Base-by-base conservation (phyloP, 2,329 filamentous ascomycete genomes). In the Dactylellina cionopaga region DNA sequence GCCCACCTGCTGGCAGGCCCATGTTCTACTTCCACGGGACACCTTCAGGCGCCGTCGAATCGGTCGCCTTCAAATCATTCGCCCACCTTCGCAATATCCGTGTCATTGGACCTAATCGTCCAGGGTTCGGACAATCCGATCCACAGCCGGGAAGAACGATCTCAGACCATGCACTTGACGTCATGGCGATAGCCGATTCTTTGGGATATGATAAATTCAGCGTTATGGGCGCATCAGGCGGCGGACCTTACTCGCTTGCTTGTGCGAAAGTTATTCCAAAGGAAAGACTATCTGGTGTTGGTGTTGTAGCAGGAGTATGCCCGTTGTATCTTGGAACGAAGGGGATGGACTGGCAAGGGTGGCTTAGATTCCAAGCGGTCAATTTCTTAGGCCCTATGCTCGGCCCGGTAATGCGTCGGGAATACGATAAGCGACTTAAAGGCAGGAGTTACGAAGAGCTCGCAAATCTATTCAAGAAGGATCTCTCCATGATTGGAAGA, bases 11-110 rank as follows among this genome's bases (percentile, higher is more conserved):
- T 0, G 62, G 59, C 19, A 64, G 62, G n/a, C 59, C 75, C 5
- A 72, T 77, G 4, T 75, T 84, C 29, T 83, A 80, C 75, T 81
- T 83, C 52, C 83, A 84, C 74, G 82, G 82, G 9, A 81, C 80
- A 46, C 82, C 82, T 0, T 79, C 79, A 0, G 81, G 79, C 2
- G 81, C 81, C 5, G 74, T 82, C 6, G 82, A 83, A 68, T 80
- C 77, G 4, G 63, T 59, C 1, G 73, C 72, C 13, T 62, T 79
- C 24, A 74, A 80, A 29, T 58, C 75, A 1, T 54, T 77, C 6
- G 80, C 79, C 5, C 60, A 70, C 1, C 69, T 73, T 3, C 76
- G 75, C 10, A 75, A 76, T 5, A 74, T 81, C 15, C 80, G 80
- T 6, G 27, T 83, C 37, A 77, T 84, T 19, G 78, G 80, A 3